A percentile compares a stretch with the other conserved stretches of the same genome.
These are phyloP conservation scores for Corylus americana DNA, from an alignment of 306 rosid species.

Conservation along the genomic window DNA sequence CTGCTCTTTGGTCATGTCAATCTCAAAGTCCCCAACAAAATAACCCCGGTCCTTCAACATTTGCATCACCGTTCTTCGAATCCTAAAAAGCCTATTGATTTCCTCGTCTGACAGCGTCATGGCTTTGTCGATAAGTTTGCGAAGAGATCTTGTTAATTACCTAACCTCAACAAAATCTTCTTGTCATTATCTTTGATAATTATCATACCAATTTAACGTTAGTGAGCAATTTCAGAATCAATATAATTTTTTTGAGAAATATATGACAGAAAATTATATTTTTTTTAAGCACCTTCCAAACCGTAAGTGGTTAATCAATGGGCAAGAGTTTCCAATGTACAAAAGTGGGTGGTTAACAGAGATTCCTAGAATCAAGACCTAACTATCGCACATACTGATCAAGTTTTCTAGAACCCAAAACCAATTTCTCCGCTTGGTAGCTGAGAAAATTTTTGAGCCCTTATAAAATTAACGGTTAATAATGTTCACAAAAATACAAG, in stretches of 20 bases:
- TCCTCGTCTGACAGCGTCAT: slow-evolving; percentile 69
- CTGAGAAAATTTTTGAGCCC: too few species aligned
- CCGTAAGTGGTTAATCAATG: not conserved
- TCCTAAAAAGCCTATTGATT: slow-evolving; percentile 36
- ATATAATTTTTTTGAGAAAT: not conserved
- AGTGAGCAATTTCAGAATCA: not conserved
- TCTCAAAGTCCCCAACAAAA: slow-evolving; percentile 54
- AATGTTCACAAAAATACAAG: too few species aligned
- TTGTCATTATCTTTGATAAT: not conserved
- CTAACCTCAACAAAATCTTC: not conserved
- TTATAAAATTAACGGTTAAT: too few species aligned
- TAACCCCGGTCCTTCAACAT: slow-evolving; percentile 65
- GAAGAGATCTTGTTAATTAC: not conserved
- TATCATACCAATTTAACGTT: not conserved
- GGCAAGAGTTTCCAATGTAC: not conserved
- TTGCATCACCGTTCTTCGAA: slow-evolving; percentile 65
- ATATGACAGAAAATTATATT: not conserved
- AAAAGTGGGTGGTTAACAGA: not conserved
- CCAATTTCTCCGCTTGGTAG: too few species aligned
- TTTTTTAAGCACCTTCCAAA: not conserved
- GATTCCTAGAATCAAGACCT: not conserved
- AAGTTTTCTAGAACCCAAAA: too few species aligned
- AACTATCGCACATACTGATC: not conserved
- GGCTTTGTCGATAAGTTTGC: not conserved
- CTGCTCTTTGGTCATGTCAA: slow-evolving; percentile 47